phyloP scores from a whole-genome alignment of 2,329 filamentous ascomycete species.

The Ophiognomonia clavigignenti-juglandacearum region DNA sequence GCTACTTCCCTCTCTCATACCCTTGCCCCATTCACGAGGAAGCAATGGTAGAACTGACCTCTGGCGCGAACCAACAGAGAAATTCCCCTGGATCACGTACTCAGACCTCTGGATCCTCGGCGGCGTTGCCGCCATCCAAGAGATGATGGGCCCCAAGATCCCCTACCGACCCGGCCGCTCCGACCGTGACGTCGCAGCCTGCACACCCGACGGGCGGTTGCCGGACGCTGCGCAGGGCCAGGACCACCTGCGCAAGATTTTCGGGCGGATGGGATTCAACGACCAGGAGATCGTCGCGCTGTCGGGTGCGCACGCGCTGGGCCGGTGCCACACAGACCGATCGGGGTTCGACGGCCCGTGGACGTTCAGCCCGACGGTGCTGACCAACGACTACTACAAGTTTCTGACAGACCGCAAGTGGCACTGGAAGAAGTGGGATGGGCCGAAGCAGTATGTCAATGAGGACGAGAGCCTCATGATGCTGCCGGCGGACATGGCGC shows the following conservation, averaged over 20 bases:
- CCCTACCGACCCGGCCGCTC: slow-evolving; percentile 82
- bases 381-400: slow-evolving; percentile 94
- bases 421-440: slow-evolving; percentile 86
- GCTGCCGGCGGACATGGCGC: slow-evolving; percentile 85
- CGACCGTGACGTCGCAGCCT: slow-evolving; percentile 75
- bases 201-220: slow-evolving; percentile 87
- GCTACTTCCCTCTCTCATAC: no score
- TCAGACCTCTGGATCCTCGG: slow-evolving; percentile 94
- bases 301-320: slow-evolving; percentile 78
- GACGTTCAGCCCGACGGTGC: slow-evolving; percentile 84
- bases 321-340: slow-evolving; percentile 84
- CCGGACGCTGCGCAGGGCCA: slow-evolving; percentile 68
- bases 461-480: slow-evolving; percentile 91
- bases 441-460: slow-evolving; percentile 84
- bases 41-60: no score
- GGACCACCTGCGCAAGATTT: slow-evolving; percentile 84
- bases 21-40: no score
- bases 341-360: slow-evolving; percentile 85
- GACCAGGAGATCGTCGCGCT: slow-evolving; percentile 95
- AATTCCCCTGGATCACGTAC: slow-evolving; percentile 95
- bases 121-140: slow-evolving; percentile 82
- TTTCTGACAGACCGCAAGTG: slow-evolving; percentile 90
- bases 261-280: slow-evolving; percentile 95
- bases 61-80: slow-evolving; percentile 48
- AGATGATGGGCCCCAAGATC: slow-evolving; percentile 86